phyloP scores from a whole-genome alignment of 2,329 filamentous ascomycete species.

The Penicillium psychrosexuale region DNA sequence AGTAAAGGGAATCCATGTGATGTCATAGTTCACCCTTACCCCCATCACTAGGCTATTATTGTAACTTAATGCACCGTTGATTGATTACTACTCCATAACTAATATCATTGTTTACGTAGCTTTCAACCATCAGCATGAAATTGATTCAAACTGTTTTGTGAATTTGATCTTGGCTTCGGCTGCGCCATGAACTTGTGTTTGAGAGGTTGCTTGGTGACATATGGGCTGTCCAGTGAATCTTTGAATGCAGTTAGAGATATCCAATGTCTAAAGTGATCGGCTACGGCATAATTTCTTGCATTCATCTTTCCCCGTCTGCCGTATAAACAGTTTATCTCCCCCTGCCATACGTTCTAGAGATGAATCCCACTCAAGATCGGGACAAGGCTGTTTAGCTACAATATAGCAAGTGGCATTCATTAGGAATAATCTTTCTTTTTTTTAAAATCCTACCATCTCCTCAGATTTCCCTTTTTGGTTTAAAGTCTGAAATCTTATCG shows the following conservation, averaged over 20 bases:
- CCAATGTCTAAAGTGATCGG: background rate
- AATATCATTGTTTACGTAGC: background rate
- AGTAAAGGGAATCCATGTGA: background rate
- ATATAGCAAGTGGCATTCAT: background rate
- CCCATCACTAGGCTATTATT: background rate
- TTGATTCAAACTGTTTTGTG: background rate
- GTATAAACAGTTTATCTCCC: background rate
- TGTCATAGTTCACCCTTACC: background rate
- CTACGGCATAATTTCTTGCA: background rate
- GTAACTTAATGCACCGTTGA: background rate
- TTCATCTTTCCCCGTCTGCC: background rate
- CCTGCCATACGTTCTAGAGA: background rate
- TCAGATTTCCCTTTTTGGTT: conserved; percentile 14
- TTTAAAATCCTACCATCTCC: conserved; percentile 6
- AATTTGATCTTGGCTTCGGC: background rate
- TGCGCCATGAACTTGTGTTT: background rate
- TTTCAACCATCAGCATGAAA: background rate
- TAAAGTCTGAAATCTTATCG: conserved; percentile 8
- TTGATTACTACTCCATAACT: background rate
- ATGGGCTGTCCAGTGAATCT: background rate
- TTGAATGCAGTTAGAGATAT: background rate
- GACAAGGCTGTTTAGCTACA: background rate
- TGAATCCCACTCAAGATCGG: too few relatives aligned
- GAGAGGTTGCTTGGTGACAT: too few relatives aligned
- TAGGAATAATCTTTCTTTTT: background rate